Evolutionary conservation across 2,329 filamentous ascomycete species (phyloP), one percentile per base, ranked within the genome.

Genomic region (Juglanconis oblonga): DNA sequence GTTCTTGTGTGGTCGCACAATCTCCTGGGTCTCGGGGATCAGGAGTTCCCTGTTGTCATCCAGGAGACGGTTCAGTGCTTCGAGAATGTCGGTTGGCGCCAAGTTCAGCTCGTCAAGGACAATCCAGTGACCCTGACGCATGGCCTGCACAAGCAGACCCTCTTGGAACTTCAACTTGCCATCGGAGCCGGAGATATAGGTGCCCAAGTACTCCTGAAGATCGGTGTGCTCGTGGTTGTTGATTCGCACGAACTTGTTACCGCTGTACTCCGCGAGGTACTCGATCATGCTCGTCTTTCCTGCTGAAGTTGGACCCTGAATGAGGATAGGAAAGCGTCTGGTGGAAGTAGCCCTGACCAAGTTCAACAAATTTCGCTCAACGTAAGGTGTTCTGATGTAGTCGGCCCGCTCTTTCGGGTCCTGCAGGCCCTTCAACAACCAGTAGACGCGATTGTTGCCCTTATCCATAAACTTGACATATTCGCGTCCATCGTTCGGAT

Each of bases 251-350:
- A 98, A 99, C 70, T 91, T 95, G 72, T 99, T 97, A 3, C 96
- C 95, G 35, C 92, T 98, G 58, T 91, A 89, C 69, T 96, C 95
- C n/a, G 96, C 94, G 42, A 99, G 82, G 71, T 97, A 97, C 74
- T 98, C 94, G 47, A 99, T 96, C 95, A 99, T 99, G 74, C 94
- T 98, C 0, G 95, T 99, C 76, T 99, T 99, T 65, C 95, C 95
- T 11, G 94, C 91, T 5, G 96, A 99, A 0, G 95, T 99, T 11
- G 96, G 95, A 3, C 95, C 95, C 74, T 99, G 95, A 24, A 99
- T 90, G 9, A 99, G 81, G 52, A 99, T 91, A 0, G 95, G 96
- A 72, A 97, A 99, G 52, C 90, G 86, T 40, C 92, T 81, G 4
- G 94, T 99, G 0, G 94, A 98, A 14, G 92, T 92, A 3, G 95